phyloP scores from a whole-genome alignment of 1,139 yeast genomes.

The Debaryomyces fabryi region DNA sequence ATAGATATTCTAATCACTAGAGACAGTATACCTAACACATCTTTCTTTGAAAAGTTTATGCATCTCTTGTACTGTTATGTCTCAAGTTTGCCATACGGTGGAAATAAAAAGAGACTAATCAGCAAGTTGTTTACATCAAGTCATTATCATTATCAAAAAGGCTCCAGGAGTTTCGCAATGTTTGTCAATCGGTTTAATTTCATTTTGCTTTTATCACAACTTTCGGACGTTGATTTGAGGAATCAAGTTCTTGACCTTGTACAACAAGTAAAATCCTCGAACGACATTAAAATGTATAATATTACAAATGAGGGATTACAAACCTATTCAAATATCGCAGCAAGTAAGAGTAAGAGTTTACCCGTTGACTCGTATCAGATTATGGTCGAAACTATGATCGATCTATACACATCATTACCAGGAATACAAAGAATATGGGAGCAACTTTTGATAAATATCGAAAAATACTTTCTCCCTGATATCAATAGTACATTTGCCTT shows the following conservation, averaged over 20 bases:
- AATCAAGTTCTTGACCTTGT: constrained; percentile 33
- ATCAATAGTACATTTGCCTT: background rate
- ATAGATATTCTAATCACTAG: constrained; percentile 30
- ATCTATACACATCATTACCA: constrained; percentile 16
- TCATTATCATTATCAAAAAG: constrained; percentile 32
- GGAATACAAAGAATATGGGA: constrained; percentile 24
- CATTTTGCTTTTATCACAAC: constrained; percentile 34
- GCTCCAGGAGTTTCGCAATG: constrained; percentile 31
- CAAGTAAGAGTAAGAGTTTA: constrained; percentile 16
- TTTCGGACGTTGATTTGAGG: constrained; percentile 38
- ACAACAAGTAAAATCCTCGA: constrained; percentile 23
- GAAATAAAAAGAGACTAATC: constrained; percentile 35
- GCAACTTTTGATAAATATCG: constrained; percentile 9
- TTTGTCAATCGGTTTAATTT: constrained; percentile 44
- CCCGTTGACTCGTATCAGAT: constrained; percentile 26
- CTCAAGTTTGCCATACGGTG: constrained; percentile 30
- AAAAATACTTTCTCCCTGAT: background rate
- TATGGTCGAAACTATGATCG: constrained; percentile 17
- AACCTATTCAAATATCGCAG: constrained; percentile 24
- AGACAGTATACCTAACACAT: constrained; percentile 35
- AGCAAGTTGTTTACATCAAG: constrained; percentile 45
- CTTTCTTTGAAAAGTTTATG: constrained; percentile 45
- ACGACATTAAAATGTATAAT: constrained; percentile 30
- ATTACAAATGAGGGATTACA: constrained; percentile 28
- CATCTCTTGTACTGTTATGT: constrained; percentile 37